Evolutionary conservation across 2,329 filamentous ascomycete species (phyloP), one percentile per base, ranked within the genome.

Genomic region (Aspergillus tubingensis): DNA sequence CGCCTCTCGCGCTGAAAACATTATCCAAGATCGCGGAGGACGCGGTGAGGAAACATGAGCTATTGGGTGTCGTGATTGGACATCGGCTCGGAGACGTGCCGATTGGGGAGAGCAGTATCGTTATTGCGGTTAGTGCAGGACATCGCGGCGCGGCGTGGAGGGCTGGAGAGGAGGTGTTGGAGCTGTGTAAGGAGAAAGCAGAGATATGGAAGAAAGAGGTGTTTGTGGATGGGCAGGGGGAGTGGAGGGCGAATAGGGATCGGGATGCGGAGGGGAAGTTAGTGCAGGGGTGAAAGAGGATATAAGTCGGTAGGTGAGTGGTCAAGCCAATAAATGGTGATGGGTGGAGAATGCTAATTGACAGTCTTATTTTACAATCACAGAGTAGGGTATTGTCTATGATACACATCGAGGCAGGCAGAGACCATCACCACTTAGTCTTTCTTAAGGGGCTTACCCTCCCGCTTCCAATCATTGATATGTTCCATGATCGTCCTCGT

Each of bases 181-280:
- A 98, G 79, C 81, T 86, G 73, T 92, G 91, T 72, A 99, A 98
- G 80, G 86, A 85, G 58, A 87, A 83, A 66, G 91, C 91, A n/a
- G 95, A 99, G 80, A 88, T 99, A 44, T 97, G 94, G 94, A 97
- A 97, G 79, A 82, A 87, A 65, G 94, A 98, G 79, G 90, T 92
- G 74, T 97, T 97, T 81, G 86, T 68, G 19, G 88, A 90, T 64
- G 91, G 88, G 15, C 82, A 70, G n/a, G 76, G 84, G 6, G 84
- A 95, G 48, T 97, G 93, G 93, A 88, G 92, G 77, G 91, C 91
- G 62, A 97, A 97, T 78, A 80, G 88, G 65, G 92, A 96, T 77
- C 90, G 90, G 8, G 80, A 82, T 61, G 76, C 79, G 51, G 89
- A 74, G 60, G 76, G 76, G 59, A 75, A n/a, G 11, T 50, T 59